phyloP scores from a whole-genome alignment of 1,284 basidiomycete genomes.

The Moniliella sp. region DNA sequence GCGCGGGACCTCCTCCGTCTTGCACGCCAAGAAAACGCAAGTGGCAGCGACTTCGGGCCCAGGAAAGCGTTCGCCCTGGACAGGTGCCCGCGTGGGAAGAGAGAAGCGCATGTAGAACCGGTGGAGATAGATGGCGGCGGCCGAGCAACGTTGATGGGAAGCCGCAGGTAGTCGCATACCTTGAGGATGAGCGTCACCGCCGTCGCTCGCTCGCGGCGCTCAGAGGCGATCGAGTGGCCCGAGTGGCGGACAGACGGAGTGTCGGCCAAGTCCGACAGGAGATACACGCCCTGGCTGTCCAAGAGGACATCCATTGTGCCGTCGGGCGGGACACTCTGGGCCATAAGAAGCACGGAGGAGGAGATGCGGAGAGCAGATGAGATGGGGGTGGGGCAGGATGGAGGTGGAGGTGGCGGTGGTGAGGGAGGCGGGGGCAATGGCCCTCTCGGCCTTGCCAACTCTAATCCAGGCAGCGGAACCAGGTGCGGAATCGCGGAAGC shows the following conservation, averaged over 20 bases:
- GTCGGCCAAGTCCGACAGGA: not conserved
- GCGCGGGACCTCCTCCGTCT: conserved; percentile 66
- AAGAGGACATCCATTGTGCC: too few species aligned
- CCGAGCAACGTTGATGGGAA: conserved; percentile 17
- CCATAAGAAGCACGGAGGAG: too few species aligned
- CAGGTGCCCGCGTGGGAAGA: conserved; percentile 35
- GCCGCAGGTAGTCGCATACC: not conserved
- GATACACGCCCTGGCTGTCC: not conserved
- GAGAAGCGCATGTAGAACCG: conserved; percentile 81
- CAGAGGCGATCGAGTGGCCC: not conserved
- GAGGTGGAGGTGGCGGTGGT: too few species aligned
- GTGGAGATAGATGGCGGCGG: conserved; percentile 67
- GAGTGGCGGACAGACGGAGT: not conserved
- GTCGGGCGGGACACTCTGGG: too few species aligned
- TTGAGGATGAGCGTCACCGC: not conserved
- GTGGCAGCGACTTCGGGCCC: conserved; percentile 46
- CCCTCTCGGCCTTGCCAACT: too few species aligned
- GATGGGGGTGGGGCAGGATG: too few species aligned
- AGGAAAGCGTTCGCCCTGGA: not conserved
- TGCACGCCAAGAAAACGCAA: conserved; percentile 72
- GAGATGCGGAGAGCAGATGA: too few species aligned
- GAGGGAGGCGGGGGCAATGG: too few species aligned
- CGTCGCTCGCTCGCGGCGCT: not conserved
- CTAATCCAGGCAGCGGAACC: too few species aligned
- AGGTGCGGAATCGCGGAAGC: too few species aligned